phyloP scores from a whole-genome alignment of 441 rosid genomes.

The Croton setiger region DNA sequence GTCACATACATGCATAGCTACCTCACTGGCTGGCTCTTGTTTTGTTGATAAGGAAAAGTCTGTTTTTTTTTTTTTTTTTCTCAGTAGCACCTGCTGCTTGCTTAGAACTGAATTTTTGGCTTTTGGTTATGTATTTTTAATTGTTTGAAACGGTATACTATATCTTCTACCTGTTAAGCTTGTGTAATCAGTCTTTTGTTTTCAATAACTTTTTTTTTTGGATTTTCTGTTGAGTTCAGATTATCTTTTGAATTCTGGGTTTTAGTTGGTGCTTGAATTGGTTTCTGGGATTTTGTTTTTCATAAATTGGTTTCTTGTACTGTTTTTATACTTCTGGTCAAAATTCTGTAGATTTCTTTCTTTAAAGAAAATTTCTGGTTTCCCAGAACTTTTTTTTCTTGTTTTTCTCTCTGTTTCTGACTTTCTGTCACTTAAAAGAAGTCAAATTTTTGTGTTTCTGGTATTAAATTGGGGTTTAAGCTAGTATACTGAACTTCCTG shows the following conservation, averaged over 20 bases:
- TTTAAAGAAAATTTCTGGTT: not conserved
- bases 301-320: not conserved
- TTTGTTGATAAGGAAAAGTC: slow-evolving; percentile 9
- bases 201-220: slow-evolving; percentile 1
- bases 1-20: slow-evolving; percentile 10
- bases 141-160: not conserved
- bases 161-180: not conserved
- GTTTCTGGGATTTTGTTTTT: not conserved
- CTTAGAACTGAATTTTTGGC: slow-evolving; percentile 1
- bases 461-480: not conserved
- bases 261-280: not conserved
- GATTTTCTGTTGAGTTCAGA: slow-evolving; percentile 8
- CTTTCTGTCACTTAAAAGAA: not conserved
- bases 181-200: not conserved
- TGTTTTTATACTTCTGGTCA: not conserved
- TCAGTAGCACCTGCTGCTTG: slow-evolving; percentile 4
- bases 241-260: not conserved
- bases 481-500: not conserved
- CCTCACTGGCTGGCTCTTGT: not conserved
- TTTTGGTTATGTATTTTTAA: slow-evolving; percentile 5
- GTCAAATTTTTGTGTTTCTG: not conserved
- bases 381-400: not conserved
- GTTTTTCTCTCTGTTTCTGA: not conserved
- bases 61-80: no score
- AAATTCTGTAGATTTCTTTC: not conserved